Base-by-base conservation (phyloP, 495 filamentous ascomycete genomes). In the Cudoniella acicularis region DNA sequence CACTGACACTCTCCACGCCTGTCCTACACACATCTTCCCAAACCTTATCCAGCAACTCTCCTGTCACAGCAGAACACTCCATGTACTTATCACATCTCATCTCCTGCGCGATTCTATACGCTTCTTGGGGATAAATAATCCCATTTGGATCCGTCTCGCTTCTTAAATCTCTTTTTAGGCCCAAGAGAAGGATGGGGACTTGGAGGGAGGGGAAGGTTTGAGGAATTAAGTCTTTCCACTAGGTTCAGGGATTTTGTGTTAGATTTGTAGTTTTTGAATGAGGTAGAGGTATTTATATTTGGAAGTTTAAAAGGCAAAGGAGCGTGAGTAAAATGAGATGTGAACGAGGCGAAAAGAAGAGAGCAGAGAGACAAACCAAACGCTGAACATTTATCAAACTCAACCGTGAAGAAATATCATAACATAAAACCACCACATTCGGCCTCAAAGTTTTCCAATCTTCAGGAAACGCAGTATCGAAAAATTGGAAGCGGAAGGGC, bases 11-110 rank as follows among this genome's bases (percentile, higher is more conserved):
- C 30, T 77, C 79, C n/a, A 58, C 61, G 9, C 64, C 89, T n/a
- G 86, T 82, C 57, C 72, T 77, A 52, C 86, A 87, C n/a, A 92
- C 77, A 71, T 92, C 89, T 66, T 91, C 87, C 65, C 89, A 89
- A 0, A 82, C 84, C 69, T 88, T 81, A 57, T 75, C 69, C 55
- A 91, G 72, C 54, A 91, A 72, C 72, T 96, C 90, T 2, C 92
- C 91, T n/a, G 90, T 95, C 22, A 87, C 70, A 27, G 91, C 91
- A 16, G 90, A 94, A 70, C 92, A 96, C 67, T 96, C 92, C 49
- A 90, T 88, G 73, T 96, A 96, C 43, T 83, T 82, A 79, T 96
- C 92, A 69, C 86, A 90, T 49, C 89, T 77, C 73, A 95, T 82
- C 67, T 89, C 87, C 66, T 92, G 89, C 11, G 92, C 88, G 30